Conservation (phyloP, 768 basidiomycete genomes). For the Leucosporidium yakuticum region DNA sequence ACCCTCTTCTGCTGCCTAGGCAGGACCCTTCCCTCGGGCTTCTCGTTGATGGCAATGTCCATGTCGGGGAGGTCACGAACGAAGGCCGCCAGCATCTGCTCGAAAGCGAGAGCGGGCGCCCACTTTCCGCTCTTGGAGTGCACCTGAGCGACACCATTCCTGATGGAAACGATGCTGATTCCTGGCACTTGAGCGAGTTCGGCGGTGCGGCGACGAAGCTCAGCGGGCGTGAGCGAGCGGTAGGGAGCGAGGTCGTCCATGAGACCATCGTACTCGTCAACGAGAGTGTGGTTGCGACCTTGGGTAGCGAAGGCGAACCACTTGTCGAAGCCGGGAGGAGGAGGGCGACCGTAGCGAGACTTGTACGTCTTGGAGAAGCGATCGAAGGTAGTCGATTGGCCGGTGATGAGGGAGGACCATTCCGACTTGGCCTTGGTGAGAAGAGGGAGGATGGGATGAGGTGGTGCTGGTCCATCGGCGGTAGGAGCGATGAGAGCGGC, state of each 20-base stretch:
- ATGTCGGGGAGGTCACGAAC: conserved; percentile 72
- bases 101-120: conserved; percentile 39
- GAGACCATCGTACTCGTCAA: conserved; percentile 41
- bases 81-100: conserved; percentile 37
- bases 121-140: conserved; percentile 38
- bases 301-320: conserved; percentile 40
- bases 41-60: conserved; percentile 88
- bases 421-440: conserved; percentile 21
- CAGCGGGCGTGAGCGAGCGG: conserved; percentile 30
- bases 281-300: conserved; percentile 39
- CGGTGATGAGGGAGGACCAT: conserved; percentile 31
- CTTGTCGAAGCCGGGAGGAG: conserved; percentile 39
- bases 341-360: conserved; percentile 30
- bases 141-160: conserved; percentile 36
- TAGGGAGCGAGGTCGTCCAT: conserved; percentile 38
- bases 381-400: conserved; percentile 35
- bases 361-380: conserved; percentile 34
- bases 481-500: conserved; percentile 14
- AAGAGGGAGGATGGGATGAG: conserved; percentile 37
- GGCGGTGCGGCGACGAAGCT: conserved; percentile 33
- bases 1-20: conserved; percentile 32
- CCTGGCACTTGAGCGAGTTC: conserved; percentile 38
- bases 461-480: conserved; percentile 3
- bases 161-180: conserved; percentile 37
- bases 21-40: conserved; percentile 86